Percentiles rank a stretch among this genome's conserved stretches.
Conservation (phyloP, 345 rosid species). For the Draba incana region DNA sequence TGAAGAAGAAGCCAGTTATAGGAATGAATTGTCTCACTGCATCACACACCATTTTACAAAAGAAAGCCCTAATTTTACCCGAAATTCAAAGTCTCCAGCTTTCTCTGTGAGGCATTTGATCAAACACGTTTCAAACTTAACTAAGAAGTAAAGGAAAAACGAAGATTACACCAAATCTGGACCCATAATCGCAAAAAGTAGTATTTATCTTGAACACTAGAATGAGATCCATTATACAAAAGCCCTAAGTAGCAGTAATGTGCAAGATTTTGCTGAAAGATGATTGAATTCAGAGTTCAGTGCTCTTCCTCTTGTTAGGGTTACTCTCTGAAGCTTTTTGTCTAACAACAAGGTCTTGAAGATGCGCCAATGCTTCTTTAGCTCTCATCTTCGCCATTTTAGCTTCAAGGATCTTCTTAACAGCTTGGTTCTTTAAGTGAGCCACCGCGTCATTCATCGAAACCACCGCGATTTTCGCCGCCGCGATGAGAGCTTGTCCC, state of each 20-base stretch:
- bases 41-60: constrained; percentile 30
- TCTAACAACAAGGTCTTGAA: constrained; percentile 39
- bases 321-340: constrained; percentile 7
- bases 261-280: background rate
- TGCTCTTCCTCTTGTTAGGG: constrained; percentile 36
- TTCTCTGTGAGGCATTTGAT: constrained; percentile 29
- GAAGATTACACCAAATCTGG: background rate
- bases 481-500: constrained; percentile 52
- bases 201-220: constrained; percentile 31
- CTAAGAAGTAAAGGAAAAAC: background rate
- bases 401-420: constrained; percentile 46
- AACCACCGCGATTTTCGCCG: constrained; percentile 49
- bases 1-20: constrained; percentile 24
- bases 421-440: constrained; percentile 44
- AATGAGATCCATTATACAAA: constrained; percentile 21
- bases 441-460: constrained; percentile 44
- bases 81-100: constrained; percentile 34
- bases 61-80: constrained; percentile 20
- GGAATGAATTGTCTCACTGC: constrained; percentile 9
- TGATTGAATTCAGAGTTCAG: constrained; percentile 19
- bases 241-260: constrained; percentile 22
- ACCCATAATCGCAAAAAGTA: constrained; percentile 2
- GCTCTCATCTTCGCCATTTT: constrained; percentile 51
- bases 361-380: constrained; percentile 49
- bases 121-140: constrained; percentile 23